These are phyloP conservation scores for Seiridium unicorne DNA, from an alignment of 2,329 filamentous ascomycete genomes.

Conservation along the genomic window DNA sequence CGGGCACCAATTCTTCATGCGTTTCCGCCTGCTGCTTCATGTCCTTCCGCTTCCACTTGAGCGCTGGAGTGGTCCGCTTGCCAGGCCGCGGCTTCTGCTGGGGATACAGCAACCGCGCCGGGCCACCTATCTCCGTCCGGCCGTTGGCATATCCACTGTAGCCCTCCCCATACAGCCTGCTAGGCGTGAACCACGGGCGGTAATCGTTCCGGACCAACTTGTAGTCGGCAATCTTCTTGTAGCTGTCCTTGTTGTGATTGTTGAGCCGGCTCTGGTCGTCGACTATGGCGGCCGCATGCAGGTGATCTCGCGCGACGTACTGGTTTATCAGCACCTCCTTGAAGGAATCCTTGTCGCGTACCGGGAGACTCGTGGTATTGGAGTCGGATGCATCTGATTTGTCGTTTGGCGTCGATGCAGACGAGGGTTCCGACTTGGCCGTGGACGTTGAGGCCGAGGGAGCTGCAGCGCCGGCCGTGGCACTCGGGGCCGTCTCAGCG, in stretches of 20 bases:
- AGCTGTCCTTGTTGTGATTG: conserved; percentile 60
- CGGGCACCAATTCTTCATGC: conserved; percentile 85
- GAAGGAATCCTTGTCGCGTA: conserved; percentile 57
- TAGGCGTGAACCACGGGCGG: conserved; percentile 54
- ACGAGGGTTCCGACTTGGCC: conserved; percentile 25
- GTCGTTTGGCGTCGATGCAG: conserved; percentile 28
- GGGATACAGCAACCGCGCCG: conserved; percentile 76
- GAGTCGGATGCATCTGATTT: conserved; percentile 29
- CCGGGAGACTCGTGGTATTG: conserved; percentile 23
- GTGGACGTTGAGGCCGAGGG: conserved; percentile 19
- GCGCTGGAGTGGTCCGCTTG: conserved; percentile 68
- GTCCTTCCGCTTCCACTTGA: conserved; percentile 77
- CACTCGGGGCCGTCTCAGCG: conserved; percentile 20
- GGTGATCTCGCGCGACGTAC: conserved; percentile 51
- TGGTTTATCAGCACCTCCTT: conserved; percentile 53
- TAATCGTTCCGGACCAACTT: conserved; percentile 55
- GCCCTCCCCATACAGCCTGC: conserved; percentile 66
- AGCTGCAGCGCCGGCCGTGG: conserved; percentile 17
- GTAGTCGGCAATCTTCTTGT: conserved; percentile 70
- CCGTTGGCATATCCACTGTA: conserved; percentile 91
- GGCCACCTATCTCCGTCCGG: conserved; percentile 68
- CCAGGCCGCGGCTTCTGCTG: conserved; percentile 73
- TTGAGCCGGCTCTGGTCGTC: conserved; percentile 52
- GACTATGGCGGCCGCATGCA: conserved; percentile 51
- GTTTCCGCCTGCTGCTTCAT: conserved; percentile 84